Conservation (phyloP, 2,329 filamentous ascomycete genomes). For the Orbilia blumenaviensis region DNA sequence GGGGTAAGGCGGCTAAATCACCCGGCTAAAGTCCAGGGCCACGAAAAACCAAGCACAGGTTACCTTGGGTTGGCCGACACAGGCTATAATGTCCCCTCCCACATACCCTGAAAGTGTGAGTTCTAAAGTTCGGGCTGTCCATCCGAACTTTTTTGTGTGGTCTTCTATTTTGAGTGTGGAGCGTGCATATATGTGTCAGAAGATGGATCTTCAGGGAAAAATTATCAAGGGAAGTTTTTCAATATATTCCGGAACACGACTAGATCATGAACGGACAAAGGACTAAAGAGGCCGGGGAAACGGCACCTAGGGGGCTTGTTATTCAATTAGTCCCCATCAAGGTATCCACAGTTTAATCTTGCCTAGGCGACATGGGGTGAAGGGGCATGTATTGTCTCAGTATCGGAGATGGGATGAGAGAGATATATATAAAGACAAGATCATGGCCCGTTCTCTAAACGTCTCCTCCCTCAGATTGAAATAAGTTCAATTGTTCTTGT, state of each 20-base stretch:
- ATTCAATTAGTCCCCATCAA: background rate
- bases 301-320: constrained; percentile 18
- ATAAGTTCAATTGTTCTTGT: constrained; percentile 23
- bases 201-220: constrained; percentile 17
- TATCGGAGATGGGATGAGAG: background rate
- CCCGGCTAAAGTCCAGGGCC: constrained; percentile 23
- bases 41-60: constrained; percentile 27
- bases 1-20: constrained; percentile 39
- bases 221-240: constrained; percentile 5
- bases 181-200: background rate
- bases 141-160: constrained; percentile 23
- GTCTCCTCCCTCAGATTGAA: constrained; percentile 13
- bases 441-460: background rate
- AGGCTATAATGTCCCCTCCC: constrained; percentile 24
- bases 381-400: background rate
- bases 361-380: constrained; percentile 19
- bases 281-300: constrained; percentile 27
- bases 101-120: constrained; percentile 12
- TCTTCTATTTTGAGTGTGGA: constrained; percentile 19
- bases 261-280: background rate
- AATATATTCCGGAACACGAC: constrained; percentile 23
- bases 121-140: constrained; percentile 40
- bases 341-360: constrained; percentile 17
- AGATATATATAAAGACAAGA: constrained; percentile 46
- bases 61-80: constrained; percentile 32